Evolutionary conservation across 1,139 yeast genomes (phyloP).

Genomic region (Candida tropicalis): DNA sequence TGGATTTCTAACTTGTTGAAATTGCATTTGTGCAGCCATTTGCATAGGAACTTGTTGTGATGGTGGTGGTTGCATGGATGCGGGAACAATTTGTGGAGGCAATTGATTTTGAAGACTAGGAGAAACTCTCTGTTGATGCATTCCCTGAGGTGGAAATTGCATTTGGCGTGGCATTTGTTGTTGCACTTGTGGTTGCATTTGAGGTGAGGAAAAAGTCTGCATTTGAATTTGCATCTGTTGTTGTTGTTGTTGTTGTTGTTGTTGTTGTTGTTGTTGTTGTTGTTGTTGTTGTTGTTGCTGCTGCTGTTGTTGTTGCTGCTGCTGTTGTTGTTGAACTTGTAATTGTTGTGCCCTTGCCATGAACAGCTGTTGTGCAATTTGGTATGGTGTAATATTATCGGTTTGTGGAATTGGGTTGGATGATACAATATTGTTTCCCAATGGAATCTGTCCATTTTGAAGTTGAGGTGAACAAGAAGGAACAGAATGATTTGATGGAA

Average conservation of each 20-base stretch:
- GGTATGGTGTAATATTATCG: conserved; percentile 7
- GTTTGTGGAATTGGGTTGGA: background rate
- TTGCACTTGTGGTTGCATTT: conserved; percentile 1
- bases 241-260: conserved; percentile 11
- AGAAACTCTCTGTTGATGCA: conserved; percentile 9
- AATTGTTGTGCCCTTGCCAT: conserved; percentile 11
- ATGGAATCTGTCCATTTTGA: background rate
- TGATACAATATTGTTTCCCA: background rate
- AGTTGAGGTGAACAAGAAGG: background rate
- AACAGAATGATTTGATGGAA: background rate
- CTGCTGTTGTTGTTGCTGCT: background rate
- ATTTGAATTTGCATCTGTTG: conserved; percentile 3
- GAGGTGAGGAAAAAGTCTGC: conserved; percentile 2
- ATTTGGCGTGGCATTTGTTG: conserved; percentile 9
- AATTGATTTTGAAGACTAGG: conserved; percentile 7
- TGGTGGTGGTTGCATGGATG: conserved; percentile 11
- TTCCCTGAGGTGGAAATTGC: conserved; percentile 5
- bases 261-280: conserved; percentile 13
- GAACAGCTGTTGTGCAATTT: conserved; percentile 11
- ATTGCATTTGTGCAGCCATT: conserved; percentile 4
- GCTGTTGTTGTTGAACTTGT: conserved; percentile 9
- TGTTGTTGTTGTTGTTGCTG: conserved; percentile 10
- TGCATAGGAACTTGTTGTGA: conserved; percentile 1
- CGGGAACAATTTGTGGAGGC: conserved; percentile 8
- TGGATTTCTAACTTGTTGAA: conserved; percentile 2